Percentiles rank a stretch among this genome's conserved stretches.
phyloP scores from a whole-genome alignment of 768 basidiomycete genomes.

The Agrocybe praecox region DNA sequence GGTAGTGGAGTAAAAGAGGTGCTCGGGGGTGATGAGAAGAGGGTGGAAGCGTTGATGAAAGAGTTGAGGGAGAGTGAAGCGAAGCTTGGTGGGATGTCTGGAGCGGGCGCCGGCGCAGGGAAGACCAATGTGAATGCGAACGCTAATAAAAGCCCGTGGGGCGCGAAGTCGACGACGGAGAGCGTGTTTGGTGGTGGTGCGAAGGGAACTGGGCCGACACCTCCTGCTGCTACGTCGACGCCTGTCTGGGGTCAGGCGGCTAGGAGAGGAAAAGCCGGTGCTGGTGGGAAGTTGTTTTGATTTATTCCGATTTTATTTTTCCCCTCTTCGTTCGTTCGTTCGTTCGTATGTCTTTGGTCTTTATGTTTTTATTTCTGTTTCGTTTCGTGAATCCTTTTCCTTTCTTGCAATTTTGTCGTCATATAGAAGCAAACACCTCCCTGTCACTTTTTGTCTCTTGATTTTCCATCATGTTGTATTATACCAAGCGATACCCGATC shows the following conservation, averaged over 20 bases:
- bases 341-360: no score
- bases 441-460: no score
- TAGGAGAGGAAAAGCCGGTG: constrained; percentile 12
- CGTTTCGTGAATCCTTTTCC: not conserved
- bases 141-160: not conserved
- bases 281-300: not conserved
- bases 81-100: not conserved
- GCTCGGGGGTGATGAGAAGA: constrained; percentile 26
- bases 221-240: constrained; percentile 3
- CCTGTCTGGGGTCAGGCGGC: constrained; percentile 9
- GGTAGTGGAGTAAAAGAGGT: constrained; percentile 17
- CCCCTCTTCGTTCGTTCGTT: no score
- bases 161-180: constrained; percentile 2
- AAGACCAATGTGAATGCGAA: not conserved
- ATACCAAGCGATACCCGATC: not conserved
- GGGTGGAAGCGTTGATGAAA: constrained; percentile 25
- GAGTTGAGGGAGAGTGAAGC: constrained; percentile 16
- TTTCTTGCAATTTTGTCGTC: not conserved
- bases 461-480: not conserved
- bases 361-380: no score
- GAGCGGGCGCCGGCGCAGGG: not conserved
- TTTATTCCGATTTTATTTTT: not conserved
- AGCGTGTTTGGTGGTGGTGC: not conserved
- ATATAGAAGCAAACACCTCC: no score
- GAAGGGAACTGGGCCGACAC: not conserved